A percentile compares a stretch with the other conserved stretches of the same genome.
Conservation (phyloP, 371 early-diverging fungal genomes). For the Apophysomyces elegans region DNA sequence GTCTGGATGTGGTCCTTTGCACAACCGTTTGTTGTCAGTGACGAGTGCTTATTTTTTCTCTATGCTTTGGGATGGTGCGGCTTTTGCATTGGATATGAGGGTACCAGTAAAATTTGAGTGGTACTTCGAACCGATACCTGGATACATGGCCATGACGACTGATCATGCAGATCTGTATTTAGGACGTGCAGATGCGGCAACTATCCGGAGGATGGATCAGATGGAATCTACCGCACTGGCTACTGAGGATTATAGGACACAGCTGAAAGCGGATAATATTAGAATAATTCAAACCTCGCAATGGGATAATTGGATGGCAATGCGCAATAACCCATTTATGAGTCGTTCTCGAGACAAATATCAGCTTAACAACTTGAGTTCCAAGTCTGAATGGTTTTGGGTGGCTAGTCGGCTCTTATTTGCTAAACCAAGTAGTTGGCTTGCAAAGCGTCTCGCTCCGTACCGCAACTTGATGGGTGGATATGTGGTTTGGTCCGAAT, state of each 20-base stretch:
- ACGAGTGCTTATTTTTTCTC: constrained; percentile 42
- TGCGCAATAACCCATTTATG: constrained; percentile 27
- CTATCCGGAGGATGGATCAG: constrained; percentile 9
- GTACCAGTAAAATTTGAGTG: constrained; percentile 38
- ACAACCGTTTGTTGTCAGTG: constrained; percentile 35
- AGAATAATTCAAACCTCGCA: constrained; percentile 13
- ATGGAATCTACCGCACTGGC: constrained; percentile 19
- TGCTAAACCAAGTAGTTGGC: constrained; percentile 30
- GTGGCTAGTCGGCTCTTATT: constrained; percentile 40
- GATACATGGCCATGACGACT: constrained; percentile 36
- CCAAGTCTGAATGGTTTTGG: constrained; percentile 44
- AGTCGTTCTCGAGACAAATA: constrained; percentile 31
- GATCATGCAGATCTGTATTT: constrained; percentile 37
- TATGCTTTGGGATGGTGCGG: constrained; percentile 44
- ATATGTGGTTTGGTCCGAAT: constrained; percentile 19
- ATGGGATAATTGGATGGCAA: constrained; percentile 17
- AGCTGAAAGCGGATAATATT: constrained; percentile 11
- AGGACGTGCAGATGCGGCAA: constrained; percentile 18
- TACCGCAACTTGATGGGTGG: constrained; percentile 47
- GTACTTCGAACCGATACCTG: constrained; percentile 38
- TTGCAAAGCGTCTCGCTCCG: constrained; percentile 29
- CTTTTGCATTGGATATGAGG: constrained; percentile 43
- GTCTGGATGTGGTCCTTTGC: constrained; percentile 32
- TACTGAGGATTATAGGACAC: constrained; percentile 14
- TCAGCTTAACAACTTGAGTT: constrained; percentile 26